Percentiles rank a stretch among this genome's conserved stretches.
Evolutionary conservation across 371 early-diverging fungal species (phyloP).

Genomic region (Caulochytrium protostelioides): DNA sequence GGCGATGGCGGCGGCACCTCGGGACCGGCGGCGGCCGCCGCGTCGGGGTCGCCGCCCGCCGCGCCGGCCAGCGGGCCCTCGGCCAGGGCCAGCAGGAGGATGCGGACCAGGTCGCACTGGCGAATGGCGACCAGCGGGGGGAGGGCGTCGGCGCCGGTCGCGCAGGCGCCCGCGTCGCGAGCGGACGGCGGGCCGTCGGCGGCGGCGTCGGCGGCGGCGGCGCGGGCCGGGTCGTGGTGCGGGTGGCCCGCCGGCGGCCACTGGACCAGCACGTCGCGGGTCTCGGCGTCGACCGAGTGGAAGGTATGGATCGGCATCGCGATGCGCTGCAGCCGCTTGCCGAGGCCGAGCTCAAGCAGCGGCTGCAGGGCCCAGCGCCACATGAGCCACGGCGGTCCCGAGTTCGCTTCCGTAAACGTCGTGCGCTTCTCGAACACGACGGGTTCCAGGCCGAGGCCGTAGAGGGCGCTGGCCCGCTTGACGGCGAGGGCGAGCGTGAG

Average conservation of each 20-base stretch:
- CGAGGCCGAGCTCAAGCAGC: conserved; percentile 17
- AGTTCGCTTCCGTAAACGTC: conserved; percentile 1
- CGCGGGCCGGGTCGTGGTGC: too few relatives aligned
- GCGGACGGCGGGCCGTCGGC: neutral
- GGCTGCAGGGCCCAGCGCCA: conserved; percentile 21
- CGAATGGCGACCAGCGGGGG: conserved; percentile 21
- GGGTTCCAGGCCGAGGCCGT: conserved; percentile 9
- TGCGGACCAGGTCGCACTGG: conserved; percentile 16
- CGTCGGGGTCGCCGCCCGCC: conserved; percentile 6
- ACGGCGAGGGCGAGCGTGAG: conserved; percentile 18
- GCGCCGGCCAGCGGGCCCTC: conserved; percentile 6
- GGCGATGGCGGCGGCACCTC: conserved; percentile 16
- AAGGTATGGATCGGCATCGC: conserved; percentile 12
- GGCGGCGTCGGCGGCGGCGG: neutral
- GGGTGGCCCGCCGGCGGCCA: too few relatives aligned
- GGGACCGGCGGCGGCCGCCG: conserved; percentile 10
- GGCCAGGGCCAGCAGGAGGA: conserved; percentile 17
- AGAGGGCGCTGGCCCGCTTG: conserved; percentile 8
- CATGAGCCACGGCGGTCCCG: conserved; percentile 11
- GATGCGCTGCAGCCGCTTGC: conserved; percentile 12
- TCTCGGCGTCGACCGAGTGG: conserved; percentile 6
- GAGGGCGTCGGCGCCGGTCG: conserved; percentile 4
- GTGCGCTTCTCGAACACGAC: conserved; percentile 9
- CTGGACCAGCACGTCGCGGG: conserved; percentile 6
- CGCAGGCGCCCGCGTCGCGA: neutral